phyloP scores from a whole-genome alignment of 139 green algal species.

The Haematococcus sp. region DNA sequence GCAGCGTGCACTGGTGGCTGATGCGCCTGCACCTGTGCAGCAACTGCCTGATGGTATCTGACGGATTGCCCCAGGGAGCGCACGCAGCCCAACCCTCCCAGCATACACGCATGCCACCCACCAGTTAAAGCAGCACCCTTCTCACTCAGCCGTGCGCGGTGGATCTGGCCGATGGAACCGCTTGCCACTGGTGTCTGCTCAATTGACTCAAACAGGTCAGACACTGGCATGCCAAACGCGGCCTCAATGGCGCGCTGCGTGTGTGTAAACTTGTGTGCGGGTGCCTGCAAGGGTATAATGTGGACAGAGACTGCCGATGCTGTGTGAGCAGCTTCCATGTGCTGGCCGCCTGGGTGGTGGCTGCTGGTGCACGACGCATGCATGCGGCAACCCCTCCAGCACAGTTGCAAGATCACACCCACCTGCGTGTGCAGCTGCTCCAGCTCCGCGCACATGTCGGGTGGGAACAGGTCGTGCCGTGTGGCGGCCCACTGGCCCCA shows the following conservation, averaged over 20 bases:
- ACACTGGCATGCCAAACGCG: constrained; percentile 73
- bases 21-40: no score
- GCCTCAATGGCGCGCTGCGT: constrained; percentile 34
- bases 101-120: neutral
- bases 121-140: constrained; percentile 53
- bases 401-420: neutral
- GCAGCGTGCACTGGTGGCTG: no score
- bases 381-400: neutral
- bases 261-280: constrained; percentile 66
- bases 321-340: no score
- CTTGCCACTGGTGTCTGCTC: constrained; percentile 80
- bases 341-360: no score
- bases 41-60: no score
- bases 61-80: no score
- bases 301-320: no score
- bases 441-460: constrained; percentile 80
- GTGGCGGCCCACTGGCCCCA: constrained; percentile 98
- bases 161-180: constrained; percentile 89
- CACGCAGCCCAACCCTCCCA: neutral
- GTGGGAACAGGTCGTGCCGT: constrained; percentile 91
- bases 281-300: constrained; percentile 29
- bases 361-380: neutral
- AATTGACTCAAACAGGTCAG: constrained; percentile 87
- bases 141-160: constrained; percentile 68
- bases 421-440: constrained; percentile 71